Evolutionary conservation across 1,284 basidiomycete genomes (phyloP), one percentile per base, ranked within the genome.

Genomic region (Sphaerobolus stellatus): DNA sequence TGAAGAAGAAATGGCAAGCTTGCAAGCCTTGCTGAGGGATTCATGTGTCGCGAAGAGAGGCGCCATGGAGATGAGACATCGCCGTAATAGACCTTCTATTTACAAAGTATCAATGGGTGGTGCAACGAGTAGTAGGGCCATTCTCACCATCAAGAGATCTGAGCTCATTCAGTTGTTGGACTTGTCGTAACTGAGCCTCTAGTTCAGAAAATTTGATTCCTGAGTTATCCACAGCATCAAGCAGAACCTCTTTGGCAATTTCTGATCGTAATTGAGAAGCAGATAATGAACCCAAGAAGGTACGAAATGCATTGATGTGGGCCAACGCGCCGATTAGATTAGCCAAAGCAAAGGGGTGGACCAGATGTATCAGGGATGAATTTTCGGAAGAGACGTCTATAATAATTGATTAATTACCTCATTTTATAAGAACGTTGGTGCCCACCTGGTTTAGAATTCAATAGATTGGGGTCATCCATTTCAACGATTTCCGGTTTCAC

Each of bases 141-240:
- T 29, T 24, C 31, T 9, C 41, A 53, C 52, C 52, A 22, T 53
- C 41, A 2, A 53, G 28, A 20, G 22, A 9, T 53, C 28, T 48
- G 20, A 53, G 47, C 20, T 53, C 52, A 2, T 53, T 44, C n/a
- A 53, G 43, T 33, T 53, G 18, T n/a, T 24, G 31, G 3, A 53
- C 34, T 14, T 74, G 72, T 11, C 66, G 64, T 2, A 90, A 65
- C 30, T 81, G 62, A 8, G 66, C 60, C 11, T 78, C 75, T 50
- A 90, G 64, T 1, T 67, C 75, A 36, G 67, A 69, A 44, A 90
- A 67, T 59, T 88, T 73, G 41, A 90, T 69, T 2, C 85, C 85
- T 38, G 84, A 86, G 58, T 72, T 78, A 57, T 80, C 77, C 13
- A 90, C 75, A 30, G 78, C 64, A 64, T 90, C 86, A 50, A 82